Conservation (phyloP, 2,329 filamentous ascomycete species). For the Aspergillus pseudonomiae region DNA sequence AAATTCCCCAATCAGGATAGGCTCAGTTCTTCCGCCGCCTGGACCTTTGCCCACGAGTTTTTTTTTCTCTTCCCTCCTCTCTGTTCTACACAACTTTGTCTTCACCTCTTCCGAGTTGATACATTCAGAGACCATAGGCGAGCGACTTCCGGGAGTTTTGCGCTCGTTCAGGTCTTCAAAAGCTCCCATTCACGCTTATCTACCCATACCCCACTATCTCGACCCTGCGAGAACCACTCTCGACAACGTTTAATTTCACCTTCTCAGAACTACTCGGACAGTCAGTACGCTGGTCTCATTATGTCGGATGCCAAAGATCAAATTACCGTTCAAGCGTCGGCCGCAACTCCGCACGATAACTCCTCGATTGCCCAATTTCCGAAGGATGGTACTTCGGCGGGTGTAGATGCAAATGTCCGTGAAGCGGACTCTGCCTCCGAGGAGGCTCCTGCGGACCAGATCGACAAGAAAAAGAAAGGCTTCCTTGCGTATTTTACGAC, state of each 20-base stretch:
- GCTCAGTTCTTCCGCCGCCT: constrained; percentile 7
- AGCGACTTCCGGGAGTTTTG: constrained; percentile 63
- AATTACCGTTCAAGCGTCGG: constrained; percentile 27
- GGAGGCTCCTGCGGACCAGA: constrained; percentile 39
- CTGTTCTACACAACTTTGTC: constrained; percentile 6
- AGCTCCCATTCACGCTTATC: constrained; percentile 43
- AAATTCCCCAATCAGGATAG: constrained; percentile 14
- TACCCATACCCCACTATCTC: constrained; percentile 5
- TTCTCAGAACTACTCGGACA: neutral
- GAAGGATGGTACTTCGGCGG: constrained; percentile 22
- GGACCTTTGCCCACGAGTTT: constrained; percentile 5
- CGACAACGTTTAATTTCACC: neutral
- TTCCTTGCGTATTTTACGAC: constrained; percentile 75
- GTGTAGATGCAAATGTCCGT: constrained; percentile 17
- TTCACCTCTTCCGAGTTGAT: constrained; percentile 3
- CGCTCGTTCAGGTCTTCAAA: constrained; percentile 53
- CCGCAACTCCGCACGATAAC: constrained; percentile 9
- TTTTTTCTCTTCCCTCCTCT: constrained; percentile 13
- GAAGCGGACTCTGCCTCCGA: constrained; percentile 19
- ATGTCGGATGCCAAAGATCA: constrained; percentile 35
- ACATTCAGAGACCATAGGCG: constrained; percentile 32
- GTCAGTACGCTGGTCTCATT: constrained; percentile 1
- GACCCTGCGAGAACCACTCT: neutral
- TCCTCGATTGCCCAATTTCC: constrained; percentile 16
- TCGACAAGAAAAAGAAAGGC: constrained; percentile 49